A percentile compares a stretch with the other conserved stretches of the same genome.
These are phyloP conservation scores for Deakozyma indianensis DNA, from an alignment of 805 yeast species.

Conservation along the genomic window DNA sequence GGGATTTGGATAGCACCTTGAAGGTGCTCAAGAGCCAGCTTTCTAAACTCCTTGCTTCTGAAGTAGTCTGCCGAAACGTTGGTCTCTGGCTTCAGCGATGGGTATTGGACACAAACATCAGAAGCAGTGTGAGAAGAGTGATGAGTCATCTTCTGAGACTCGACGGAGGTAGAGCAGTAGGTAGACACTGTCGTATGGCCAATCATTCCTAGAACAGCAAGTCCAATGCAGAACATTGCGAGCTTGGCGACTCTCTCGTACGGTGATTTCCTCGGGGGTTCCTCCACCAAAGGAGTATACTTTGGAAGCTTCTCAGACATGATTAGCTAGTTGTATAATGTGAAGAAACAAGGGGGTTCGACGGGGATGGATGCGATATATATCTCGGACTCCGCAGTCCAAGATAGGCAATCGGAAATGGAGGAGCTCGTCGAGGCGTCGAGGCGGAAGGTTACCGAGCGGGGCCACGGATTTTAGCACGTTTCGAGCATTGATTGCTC, in stretches of 20 bases:
- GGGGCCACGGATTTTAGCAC: too few relatives aligned
- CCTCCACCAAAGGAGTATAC: not conserved
- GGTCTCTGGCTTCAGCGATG: not conserved
- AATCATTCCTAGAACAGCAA: not conserved
- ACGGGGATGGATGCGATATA: too few relatives aligned
- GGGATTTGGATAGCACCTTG: constrained; percentile 47
- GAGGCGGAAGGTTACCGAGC: too few relatives aligned
- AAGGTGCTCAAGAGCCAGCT: constrained; percentile 9
- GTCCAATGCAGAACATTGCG: not conserved
- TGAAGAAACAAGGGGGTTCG: too few relatives aligned
- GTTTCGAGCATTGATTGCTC: too few relatives aligned
- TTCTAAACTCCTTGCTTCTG: constrained; percentile 4
- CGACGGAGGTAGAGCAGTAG: not conserved
- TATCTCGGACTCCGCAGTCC: too few relatives aligned
- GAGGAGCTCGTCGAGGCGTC: too few relatives aligned
- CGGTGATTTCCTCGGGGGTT: not conserved
- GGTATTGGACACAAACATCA: constrained; percentile 1
- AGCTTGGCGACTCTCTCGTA: not conserved
- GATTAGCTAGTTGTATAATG: too few relatives aligned
- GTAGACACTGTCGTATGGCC: not conserved
- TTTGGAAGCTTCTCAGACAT: not conserved
- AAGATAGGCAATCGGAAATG: too few relatives aligned
- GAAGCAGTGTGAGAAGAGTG: not conserved
- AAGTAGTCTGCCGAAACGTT: not conserved
- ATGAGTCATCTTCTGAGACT: not conserved